phyloP scores from a whole-genome alignment of 108 stramenopile genomes.

The Skeletonema potamos region DNA sequence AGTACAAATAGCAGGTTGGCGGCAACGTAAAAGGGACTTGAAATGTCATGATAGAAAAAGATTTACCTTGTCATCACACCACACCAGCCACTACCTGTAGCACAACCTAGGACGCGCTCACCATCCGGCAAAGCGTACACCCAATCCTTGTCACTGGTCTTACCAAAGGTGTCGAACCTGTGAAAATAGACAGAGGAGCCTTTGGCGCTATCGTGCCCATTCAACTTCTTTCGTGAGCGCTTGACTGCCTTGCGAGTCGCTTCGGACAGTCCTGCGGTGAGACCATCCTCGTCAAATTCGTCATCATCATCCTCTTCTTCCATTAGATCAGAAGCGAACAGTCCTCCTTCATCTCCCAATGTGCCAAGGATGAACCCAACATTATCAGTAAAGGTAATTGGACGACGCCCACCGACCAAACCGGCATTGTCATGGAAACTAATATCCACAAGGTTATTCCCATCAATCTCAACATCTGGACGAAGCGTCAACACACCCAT shows the following conservation, averaged over 20 bases:
- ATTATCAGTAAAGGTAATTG: constrained; percentile 74
- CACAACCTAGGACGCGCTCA: constrained; percentile 77
- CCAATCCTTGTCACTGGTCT: constrained; percentile 79
- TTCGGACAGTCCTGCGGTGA: constrained; percentile 46
- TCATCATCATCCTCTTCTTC: constrained; percentile 66
- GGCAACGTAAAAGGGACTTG: not conserved
- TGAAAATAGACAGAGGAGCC: constrained; percentile 82
- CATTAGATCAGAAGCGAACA: constrained; percentile 75
- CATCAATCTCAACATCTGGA: constrained; percentile 43
- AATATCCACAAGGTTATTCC: constrained; percentile 63
- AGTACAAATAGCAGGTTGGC: no score
- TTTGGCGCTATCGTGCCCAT: constrained; percentile 23
- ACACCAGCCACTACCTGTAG: constrained; percentile 73
- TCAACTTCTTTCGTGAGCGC: constrained; percentile 32
- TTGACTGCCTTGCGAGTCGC: constrained; percentile 50
- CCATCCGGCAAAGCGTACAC: constrained; percentile 72
- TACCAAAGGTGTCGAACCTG: constrained; percentile 75
- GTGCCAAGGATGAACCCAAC: constrained; percentile 77
- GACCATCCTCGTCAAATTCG: constrained; percentile 42
- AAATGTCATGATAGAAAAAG: not conserved
- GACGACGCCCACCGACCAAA: constrained; percentile 37
- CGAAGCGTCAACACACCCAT: constrained; percentile 64
- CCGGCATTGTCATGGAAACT: constrained; percentile 70
- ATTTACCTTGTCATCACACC: constrained; percentile 67
- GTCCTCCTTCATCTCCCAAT: constrained; percentile 76